A percentile compares a stretch with the other conserved stretches of the same genome.
Conservation (phyloP, 164 flowering plant genomes). For the Sedum album region DNA sequence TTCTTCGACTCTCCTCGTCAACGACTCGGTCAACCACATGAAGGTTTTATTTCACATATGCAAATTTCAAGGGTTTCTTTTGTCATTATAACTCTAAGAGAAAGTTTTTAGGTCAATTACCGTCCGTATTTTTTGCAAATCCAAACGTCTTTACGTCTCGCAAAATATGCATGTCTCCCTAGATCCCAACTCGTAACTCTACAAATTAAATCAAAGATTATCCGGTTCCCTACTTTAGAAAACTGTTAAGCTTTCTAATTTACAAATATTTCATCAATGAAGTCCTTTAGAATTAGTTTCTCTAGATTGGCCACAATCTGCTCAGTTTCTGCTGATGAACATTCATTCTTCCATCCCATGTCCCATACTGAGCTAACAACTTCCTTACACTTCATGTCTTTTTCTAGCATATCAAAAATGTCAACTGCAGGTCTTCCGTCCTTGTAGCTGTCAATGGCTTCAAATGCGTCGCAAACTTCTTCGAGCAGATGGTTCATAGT, state of each 20-base stretch:
- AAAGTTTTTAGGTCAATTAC: no score
- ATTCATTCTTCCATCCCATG: background rate
- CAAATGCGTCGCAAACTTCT: background rate
- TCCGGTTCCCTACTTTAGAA: background rate
- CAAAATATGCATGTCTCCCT: no score
- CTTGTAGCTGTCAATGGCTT: background rate
- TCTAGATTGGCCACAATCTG: background rate
- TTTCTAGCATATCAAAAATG: background rate
- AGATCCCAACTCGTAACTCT: no score
- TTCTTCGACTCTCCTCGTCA: no score
- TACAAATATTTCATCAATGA: conserved; percentile 1
- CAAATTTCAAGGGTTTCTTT: background rate
- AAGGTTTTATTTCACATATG: background rate
- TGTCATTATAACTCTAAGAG: background rate
- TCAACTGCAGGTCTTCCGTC: background rate
- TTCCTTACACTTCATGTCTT: conserved; percentile 1
- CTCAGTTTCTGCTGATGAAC: background rate
- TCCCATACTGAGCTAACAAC: background rate
- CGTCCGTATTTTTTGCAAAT: no score
- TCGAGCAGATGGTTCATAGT: background rate
- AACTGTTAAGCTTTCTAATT: background rate
- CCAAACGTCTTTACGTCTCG: no score
- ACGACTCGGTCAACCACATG: no score
- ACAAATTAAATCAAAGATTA: background rate
- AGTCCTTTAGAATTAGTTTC: background rate